Base-by-base conservation (phyloP, 2,329 filamentous ascomycete species). In the Nakataea oryzae region DNA sequence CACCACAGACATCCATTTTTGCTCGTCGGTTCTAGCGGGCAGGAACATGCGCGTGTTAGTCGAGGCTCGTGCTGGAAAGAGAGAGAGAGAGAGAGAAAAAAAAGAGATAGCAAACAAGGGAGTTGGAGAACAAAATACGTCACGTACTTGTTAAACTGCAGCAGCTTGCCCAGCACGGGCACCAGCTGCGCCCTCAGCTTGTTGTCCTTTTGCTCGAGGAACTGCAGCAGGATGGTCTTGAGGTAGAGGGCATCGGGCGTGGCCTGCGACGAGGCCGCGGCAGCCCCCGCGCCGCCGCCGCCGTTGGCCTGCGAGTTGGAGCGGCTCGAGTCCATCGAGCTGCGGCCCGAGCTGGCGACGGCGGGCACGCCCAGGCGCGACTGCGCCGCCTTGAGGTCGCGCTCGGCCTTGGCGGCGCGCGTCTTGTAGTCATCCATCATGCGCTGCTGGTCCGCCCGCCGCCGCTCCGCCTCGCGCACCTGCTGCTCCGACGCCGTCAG, bases 401-500 rank as follows among this genome's bases (percentile, higher is more conserved):
- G 91, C 66, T 88, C 85, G 4, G 93, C 74, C 76, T 91, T 93
- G 71, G 97, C 93, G 64, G 93, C 85, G 14, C 89, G 84, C 62
- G 81, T 79, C 66, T 88, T 87, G 30, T 86, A 85, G 66, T 97
- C 93, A 67, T 96, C 91, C 2, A 96, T 81, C 34, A 88, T 80
- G 55, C 86, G 84, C 57, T 89, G 84, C 60, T 96, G 76, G 64
- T 96, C 92, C 0, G 79, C 77, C 66, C 88, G 89, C 70, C 96
- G 90, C 75, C 86, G 90, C 73, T 97, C 93, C 6, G 90, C 80
- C n/a, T 95, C 89, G 32, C 64, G 83, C 0, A 90, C 86, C 73
- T 96, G 90, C 70, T 84, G 86, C 75, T 99, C 95, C 47, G 89
- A 93, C 58, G 91, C 90, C 67, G 97, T 93, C 1, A 99, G 80